phyloP scores from a whole-genome alignment of 1,284 basidiomycete species.

The Apiotrichum laibachii region DNA sequence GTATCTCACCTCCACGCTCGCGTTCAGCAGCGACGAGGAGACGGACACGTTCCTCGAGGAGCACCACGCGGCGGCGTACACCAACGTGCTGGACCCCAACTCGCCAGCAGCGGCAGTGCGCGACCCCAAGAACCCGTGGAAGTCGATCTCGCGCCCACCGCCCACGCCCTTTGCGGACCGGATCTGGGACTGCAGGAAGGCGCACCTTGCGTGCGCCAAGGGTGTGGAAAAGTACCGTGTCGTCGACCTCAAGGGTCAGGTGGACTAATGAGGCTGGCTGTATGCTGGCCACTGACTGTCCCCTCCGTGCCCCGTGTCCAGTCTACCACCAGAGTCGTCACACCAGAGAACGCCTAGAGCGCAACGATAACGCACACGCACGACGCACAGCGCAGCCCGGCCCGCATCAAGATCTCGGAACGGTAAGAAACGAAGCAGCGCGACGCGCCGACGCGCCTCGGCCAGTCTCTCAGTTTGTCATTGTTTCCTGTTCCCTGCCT shows the following conservation, averaged over 20 bases:
- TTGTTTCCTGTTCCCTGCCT: no score
- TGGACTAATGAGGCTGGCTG: conserved; percentile 34
- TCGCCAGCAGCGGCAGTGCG: conserved; percentile 12
- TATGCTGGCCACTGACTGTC: neutral
- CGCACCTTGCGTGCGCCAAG: conserved; percentile 48
- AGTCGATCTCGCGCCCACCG: conserved; percentile 20
- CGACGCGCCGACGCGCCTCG: no score
- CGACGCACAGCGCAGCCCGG: no score
- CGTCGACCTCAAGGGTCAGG: conserved; percentile 58
- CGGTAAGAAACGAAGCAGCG: no score
- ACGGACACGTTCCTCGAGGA: conserved; percentile 68
- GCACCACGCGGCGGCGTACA: conserved; percentile 69
- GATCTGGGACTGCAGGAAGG: conserved; percentile 56
- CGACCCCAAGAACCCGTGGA: conserved; percentile 28
- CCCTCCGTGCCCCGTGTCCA: no score
- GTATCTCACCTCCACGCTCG: conserved; percentile 77
- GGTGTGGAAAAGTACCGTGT: conserved; percentile 54
- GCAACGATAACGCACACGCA: no score
- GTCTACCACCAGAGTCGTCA: no score
- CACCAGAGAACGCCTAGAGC: no score
- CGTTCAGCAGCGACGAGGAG: conserved; percentile 68
- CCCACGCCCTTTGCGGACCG: conserved; percentile 31
- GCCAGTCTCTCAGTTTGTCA: no score
- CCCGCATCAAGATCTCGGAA: no score
- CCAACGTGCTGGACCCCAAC: conserved; percentile 31